Evolutionary conservation across 331 rosid species (phyloP), one percentile per base, ranked within the genome.

Genomic region (Acacia pycnantha): DNA sequence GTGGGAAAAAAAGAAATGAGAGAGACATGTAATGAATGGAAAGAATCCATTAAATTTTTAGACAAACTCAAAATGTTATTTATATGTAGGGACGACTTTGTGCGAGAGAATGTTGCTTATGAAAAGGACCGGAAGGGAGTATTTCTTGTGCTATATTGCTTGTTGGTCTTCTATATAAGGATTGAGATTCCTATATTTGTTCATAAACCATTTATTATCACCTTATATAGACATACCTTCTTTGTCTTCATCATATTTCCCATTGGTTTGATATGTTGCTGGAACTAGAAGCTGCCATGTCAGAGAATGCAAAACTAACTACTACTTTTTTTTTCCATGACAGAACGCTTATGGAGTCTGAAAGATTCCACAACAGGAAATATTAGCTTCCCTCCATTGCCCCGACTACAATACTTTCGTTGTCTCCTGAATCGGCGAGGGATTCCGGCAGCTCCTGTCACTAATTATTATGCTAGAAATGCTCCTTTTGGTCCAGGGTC

Each of bases 341-440:
- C 82, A 93, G 99, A 94, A 87, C 96, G 97, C 73, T 82, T 96
- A 82, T 96, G 99, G 98, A 92, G 97, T 86, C 81, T 6, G 35
- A 92, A 82, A 79, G 89, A 70, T 43, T 70, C 78, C 29, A 74
- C 96, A 7, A 22, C 65, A 1, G 80, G 82, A 81, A 89, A 87
- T 72, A 58, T 80, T 68, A 78, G 66, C 61, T 8, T 4, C 35
- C 83, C 91, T 3, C 94, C 89, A 7, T 75, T 93, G 15, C 89
- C 88, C 0, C 88, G 98, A 48, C 64, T 92, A 87, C 94, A 90
- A 8, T 86, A 96, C 93, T 96, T 96, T 87, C 85, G 98, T 85
- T 96, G 99, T 83, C 90, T 96, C 68, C 73, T 96, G 86, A 92
- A 88, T 78, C 76, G 90, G 56, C 86, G 97, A 14, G 98, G 99